These are phyloP conservation scores for Coniochaeta hoffmannii DNA, from an alignment of 2,329 filamentous ascomycete species.

Conservation along the genomic window DNA sequence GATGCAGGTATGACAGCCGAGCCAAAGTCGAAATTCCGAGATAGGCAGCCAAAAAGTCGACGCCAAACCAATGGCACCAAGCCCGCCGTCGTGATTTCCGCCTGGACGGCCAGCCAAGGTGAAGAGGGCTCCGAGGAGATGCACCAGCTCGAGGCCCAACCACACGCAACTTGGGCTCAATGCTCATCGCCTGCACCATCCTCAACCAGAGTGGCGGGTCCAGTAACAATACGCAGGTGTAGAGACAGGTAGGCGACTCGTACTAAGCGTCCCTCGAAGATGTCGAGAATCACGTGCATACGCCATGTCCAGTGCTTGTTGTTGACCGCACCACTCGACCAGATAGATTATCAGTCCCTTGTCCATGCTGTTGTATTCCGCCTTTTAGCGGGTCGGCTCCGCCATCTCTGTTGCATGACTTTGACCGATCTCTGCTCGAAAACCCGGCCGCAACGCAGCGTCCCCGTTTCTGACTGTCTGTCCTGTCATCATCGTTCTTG, in stretches of 20 bases:
- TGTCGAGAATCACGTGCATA: neutral
- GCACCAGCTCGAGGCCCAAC: neutral
- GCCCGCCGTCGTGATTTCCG: too few relatives aligned
- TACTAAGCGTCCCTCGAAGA: too few relatives aligned
- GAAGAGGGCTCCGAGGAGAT: neutral
- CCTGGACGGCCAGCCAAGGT: neutral
- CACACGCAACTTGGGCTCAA: neutral
- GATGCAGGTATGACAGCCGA: neutral
- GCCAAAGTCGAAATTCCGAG: neutral
- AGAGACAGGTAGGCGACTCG: too few relatives aligned
- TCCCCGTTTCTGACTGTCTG: neutral
- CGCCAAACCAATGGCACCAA: too few relatives aligned
- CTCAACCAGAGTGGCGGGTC: constrained; percentile 17
- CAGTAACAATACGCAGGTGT: neutral
- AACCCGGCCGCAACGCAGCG: neutral
- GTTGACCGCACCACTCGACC: too few relatives aligned
- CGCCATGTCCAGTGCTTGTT: neutral
- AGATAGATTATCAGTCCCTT: too few relatives aligned
- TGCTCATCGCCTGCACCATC: constrained; percentile 4
- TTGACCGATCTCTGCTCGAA: neutral
- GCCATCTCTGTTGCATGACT: neutral
- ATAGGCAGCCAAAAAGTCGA: too few relatives aligned
- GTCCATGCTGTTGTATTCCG: neutral
- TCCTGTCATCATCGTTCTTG: neutral
- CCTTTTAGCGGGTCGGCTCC: constrained; percentile 1